phyloP scores from a whole-genome alignment of 2,329 filamentous ascomycete species.

The Sporothrix luriei region DNA sequence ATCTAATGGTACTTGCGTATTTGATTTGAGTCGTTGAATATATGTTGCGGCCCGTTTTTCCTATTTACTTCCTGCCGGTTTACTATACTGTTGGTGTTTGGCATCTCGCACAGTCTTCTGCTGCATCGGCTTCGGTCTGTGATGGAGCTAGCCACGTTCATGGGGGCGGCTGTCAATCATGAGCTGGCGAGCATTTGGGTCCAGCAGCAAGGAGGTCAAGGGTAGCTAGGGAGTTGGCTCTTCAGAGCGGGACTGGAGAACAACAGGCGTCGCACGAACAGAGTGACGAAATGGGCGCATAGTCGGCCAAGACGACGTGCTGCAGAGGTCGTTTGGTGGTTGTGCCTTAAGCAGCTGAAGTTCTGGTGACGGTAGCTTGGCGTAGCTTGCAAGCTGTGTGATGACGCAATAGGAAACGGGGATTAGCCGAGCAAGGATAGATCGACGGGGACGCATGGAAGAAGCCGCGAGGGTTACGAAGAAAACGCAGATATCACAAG shows the following conservation, averaged over 20 bases:
- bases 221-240: background rate
- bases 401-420: slow-evolving; percentile 3
- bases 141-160: background rate
- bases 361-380: background rate
- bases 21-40: too few species aligned
- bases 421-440: background rate
- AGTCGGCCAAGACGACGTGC: background rate
- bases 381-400: background rate
- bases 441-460: background rate
- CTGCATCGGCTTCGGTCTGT: too few species aligned
- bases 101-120: too few species aligned
- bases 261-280: background rate
- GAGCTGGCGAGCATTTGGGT: background rate
- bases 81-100: too few species aligned
- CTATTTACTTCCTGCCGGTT: too few species aligned
- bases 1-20: too few species aligned
- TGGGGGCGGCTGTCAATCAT: background rate
- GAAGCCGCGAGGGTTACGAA: background rate
- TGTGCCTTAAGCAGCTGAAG: background rate
- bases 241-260: slow-evolving; percentile 14
- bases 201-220: background rate
- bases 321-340: background rate
- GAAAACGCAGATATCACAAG: background rate
- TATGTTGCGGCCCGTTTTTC: too few species aligned
- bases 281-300: background rate